A percentile compares a stretch with the other conserved stretches of the same genome.
Conservation (phyloP, 2,329 filamentous ascomycete genomes). For the Pseudogymnoascus sp. region DNA sequence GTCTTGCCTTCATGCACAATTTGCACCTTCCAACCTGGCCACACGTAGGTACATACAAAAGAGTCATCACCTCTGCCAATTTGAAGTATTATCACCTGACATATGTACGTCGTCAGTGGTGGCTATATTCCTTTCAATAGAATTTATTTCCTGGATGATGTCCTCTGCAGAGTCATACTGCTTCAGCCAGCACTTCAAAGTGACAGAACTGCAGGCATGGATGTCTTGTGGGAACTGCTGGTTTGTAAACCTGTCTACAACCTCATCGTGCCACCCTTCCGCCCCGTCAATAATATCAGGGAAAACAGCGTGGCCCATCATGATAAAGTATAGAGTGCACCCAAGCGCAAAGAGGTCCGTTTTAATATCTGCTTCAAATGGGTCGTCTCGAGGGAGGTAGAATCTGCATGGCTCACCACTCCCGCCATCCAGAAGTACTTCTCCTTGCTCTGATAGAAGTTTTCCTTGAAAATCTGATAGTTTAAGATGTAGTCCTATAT, state of each 20-base stretch:
- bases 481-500: constrained; percentile 10
- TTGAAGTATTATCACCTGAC: no score
- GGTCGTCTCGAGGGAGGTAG: constrained; percentile 16
- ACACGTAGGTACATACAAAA: no score
- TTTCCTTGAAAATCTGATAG: constrained; percentile 16
- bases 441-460: constrained; percentile 12
- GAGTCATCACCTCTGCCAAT: no score
- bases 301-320: constrained; percentile 17
- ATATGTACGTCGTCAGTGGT: no score
- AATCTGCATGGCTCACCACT: constrained; percentile 13
- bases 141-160: no score
- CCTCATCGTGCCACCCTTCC: constrained; percentile 14
- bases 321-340: constrained; percentile 19
- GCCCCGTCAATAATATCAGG: constrained; percentile 15
- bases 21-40: no score
- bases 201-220: no score
- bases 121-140: no score
- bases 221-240: no score
- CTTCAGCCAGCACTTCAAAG: no score
- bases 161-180: no score
- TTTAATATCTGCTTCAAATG: constrained; percentile 9
- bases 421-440: constrained; percentile 12
- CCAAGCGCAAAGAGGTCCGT: constrained; percentile 20
- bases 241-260: no score
- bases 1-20: constrained; percentile 30